phyloP scores from a whole-genome alignment of 2,329 filamentous ascomycete species.

The Alternaria hordeiaustralica region DNA sequence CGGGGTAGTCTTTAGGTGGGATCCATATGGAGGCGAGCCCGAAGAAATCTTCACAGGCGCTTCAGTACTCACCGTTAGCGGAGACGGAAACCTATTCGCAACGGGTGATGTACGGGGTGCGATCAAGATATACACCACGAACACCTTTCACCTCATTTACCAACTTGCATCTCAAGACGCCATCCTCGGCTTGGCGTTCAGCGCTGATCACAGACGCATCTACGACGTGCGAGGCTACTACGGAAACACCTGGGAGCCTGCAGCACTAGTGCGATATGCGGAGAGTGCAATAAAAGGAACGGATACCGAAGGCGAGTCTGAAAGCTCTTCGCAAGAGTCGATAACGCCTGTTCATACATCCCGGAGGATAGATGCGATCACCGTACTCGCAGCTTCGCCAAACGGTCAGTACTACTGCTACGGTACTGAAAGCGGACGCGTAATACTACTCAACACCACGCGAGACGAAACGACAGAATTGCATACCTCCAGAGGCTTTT shows the following conservation, averaged over 20 bases:
- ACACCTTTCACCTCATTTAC: neutral
- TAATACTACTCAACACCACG: neutral
- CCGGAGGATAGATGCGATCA: neutral
- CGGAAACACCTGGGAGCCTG: neutral
- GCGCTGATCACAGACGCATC: neutral
- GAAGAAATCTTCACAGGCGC: neutral
- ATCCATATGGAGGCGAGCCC: neutral
- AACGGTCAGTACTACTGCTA: neutral
- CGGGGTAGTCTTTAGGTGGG: neutral
- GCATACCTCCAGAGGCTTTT: neutral
- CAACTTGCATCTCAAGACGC: neutral
- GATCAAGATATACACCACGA: neutral
- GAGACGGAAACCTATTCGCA: neutral
- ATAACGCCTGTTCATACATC: neutral
- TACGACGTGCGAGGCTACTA: neutral
- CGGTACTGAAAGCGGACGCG: neutral
- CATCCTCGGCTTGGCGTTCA: neutral
- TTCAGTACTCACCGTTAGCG: neutral
- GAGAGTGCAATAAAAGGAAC: neutral
- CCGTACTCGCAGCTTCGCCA: neutral
- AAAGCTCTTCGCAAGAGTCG: neutral
- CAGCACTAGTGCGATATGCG: neutral
- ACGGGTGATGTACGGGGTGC: neutral
- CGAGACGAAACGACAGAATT: rapidly evolving
- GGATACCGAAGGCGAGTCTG: neutral